Conservation (phyloP, 1,139 yeast species). For the Ogataea hybrid region DNA sequence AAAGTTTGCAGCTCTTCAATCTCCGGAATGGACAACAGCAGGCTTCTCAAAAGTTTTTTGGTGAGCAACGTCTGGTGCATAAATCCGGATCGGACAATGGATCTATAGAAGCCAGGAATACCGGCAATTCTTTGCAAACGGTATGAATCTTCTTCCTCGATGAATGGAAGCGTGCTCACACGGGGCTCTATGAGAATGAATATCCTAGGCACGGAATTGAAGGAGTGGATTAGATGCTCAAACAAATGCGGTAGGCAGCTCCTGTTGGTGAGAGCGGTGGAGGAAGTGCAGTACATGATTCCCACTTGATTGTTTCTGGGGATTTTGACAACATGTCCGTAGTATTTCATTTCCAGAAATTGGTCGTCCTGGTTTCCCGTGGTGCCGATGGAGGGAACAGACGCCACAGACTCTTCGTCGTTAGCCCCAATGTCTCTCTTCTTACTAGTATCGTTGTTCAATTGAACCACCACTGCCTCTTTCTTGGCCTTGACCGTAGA, state of each 20-base stretch:
- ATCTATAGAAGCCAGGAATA: slow-evolving; percentile 44
- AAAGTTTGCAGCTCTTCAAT: slow-evolving; percentile 16
- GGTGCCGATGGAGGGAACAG: slow-evolving; percentile 13
- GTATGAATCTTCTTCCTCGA: slow-evolving; percentile 39
- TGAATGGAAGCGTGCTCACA: slow-evolving; percentile 42
- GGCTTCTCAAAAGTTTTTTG: slow-evolving; percentile 30
- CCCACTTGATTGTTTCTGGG: slow-evolving; percentile 39
- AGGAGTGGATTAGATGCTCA: slow-evolving; percentile 36
- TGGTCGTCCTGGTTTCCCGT: slow-evolving; percentile 6
- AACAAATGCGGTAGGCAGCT: slow-evolving; percentile 45
- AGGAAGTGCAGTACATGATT: slow-evolving; percentile 38
- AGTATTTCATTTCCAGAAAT: slow-evolving; percentile 8
- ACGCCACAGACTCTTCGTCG: neutral
- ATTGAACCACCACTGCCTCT: slow-evolving; percentile 19
- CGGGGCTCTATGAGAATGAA: slow-evolving; percentile 43
- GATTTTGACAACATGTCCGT: slow-evolving; percentile 18
- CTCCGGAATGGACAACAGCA: slow-evolving; percentile 32
- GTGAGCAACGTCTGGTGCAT: slow-evolving; percentile 41
- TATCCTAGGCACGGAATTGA: slow-evolving; percentile 42
- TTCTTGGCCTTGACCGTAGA: slow-evolving; percentile 10
- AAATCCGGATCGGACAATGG: slow-evolving; percentile 46
- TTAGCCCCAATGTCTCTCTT: slow-evolving; percentile 5
- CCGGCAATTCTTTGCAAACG: slow-evolving; percentile 38
- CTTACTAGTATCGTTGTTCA: slow-evolving; percentile 4
- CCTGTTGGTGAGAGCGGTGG: slow-evolving; percentile 37